Conservation (phyloP, 1,284 basidiomycete genomes). For the Paramarasmius palmivorus region DNA sequence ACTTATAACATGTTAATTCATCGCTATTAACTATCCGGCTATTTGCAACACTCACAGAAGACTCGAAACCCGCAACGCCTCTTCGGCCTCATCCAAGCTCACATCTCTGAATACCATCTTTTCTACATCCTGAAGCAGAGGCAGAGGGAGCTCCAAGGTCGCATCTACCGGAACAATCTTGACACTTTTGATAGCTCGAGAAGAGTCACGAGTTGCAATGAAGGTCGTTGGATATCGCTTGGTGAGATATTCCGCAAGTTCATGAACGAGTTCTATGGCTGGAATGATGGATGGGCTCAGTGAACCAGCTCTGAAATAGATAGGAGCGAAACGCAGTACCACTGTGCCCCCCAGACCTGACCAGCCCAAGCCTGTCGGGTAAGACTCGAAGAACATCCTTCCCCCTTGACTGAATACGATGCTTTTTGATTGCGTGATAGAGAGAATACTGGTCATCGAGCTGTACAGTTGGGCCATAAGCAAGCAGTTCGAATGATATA, state of each 20-base stretch:
- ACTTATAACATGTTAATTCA: constrained; percentile 25
- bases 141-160: constrained; percentile 49
- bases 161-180: constrained; percentile 51
- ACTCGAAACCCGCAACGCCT: constrained; percentile 62
- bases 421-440: constrained; percentile 13
- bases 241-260: constrained; percentile 66
- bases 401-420: constrained; percentile 14
- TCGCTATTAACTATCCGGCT: constrained; percentile 7
- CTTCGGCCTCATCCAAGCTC: constrained; percentile 39
- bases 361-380: constrained; percentile 46
- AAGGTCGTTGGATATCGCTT: constrained; percentile 64
- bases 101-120: constrained; percentile 19
- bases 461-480: constrained; percentile 2
- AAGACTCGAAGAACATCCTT: constrained; percentile 11
- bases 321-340: constrained; percentile 43
- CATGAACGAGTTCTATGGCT: constrained; percentile 68
- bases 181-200: constrained; percentile 48
- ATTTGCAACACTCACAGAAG: constrained; percentile 48
- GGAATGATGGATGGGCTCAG: no score
- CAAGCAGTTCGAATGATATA: no score
- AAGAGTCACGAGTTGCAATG: constrained; percentile 41
- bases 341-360: constrained; percentile 50
- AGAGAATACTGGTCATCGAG: constrained; percentile 12
- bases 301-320: constrained; percentile 3
- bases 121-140: constrained; percentile 2